Percentiles rank a stretch among this genome's conserved stretches.
Evolutionary conservation across 768 basidiomycete species (phyloP).

Genomic region (Naganishia vaughanmartiniae): DNA sequence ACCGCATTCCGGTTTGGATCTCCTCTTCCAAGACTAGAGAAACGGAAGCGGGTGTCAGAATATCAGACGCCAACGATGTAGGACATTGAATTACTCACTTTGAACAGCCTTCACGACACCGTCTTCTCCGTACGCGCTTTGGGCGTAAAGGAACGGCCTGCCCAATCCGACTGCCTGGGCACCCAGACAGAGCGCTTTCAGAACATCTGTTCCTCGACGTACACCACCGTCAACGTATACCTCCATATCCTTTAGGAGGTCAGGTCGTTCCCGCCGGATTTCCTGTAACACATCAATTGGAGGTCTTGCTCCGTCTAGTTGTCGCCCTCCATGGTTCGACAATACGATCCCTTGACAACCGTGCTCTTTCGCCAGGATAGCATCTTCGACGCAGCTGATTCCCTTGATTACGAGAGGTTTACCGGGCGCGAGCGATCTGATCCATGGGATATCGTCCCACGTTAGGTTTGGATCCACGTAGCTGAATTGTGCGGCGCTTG

Average conservation of each 20-base stretch:
- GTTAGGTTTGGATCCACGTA: slow-evolving; percentile 40
- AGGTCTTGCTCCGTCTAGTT: slow-evolving; percentile 71
- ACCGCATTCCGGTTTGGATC: slow-evolving; percentile 71
- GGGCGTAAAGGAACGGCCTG: slow-evolving; percentile 74
- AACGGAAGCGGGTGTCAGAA: background rate
- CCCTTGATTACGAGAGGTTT: slow-evolving; percentile 53
- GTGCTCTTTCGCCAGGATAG: slow-evolving; percentile 50
- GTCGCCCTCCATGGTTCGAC: slow-evolving; percentile 58
- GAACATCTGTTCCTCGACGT: slow-evolving; percentile 57
- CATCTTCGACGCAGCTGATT: slow-evolving; percentile 51
- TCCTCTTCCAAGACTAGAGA: slow-evolving; percentile 66
- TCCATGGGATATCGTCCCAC: slow-evolving; percentile 52
- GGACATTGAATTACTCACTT: slow-evolving; percentile 33
- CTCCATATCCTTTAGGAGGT: slow-evolving; percentile 54
- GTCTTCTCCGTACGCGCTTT: slow-evolving; percentile 44
- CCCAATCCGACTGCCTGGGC: slow-evolving; percentile 84
- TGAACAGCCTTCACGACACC: slow-evolving; percentile 41
- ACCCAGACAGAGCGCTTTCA: slow-evolving; percentile 59
- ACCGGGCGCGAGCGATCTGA: slow-evolving; percentile 42
- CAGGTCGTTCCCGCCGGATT: slow-evolving; percentile 53
- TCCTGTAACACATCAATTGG: slow-evolving; percentile 63
- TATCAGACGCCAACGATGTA: background rate
- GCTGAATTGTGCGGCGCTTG: slow-evolving; percentile 30
- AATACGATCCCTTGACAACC: slow-evolving; percentile 55
- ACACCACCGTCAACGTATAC: slow-evolving; percentile 58